Conservation (phyloP, 1,139 yeast genomes). For the Candida sojae region DNA sequence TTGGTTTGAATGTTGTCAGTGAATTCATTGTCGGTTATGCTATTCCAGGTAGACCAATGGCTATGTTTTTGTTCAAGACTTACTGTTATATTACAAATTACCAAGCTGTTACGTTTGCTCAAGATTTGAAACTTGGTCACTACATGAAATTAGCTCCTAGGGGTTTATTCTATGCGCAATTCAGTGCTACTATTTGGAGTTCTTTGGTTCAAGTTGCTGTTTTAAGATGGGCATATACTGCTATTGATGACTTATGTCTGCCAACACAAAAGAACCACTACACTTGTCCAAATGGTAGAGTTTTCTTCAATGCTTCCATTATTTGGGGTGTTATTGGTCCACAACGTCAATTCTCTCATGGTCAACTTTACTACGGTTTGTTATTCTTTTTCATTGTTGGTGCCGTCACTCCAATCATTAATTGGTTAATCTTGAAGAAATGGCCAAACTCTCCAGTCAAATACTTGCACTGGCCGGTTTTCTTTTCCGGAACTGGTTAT, state of each 20-base stretch:
- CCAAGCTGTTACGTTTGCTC: slow-evolving; percentile 55
- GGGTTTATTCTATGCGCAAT: slow-evolving; percentile 45
- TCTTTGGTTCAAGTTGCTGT: slow-evolving; percentile 47
- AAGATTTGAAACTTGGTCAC: slow-evolving; percentile 57
- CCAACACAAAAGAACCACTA: slow-evolving; percentile 39
- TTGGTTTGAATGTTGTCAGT: slow-evolving; percentile 48
- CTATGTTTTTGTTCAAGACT: slow-evolving; percentile 51
- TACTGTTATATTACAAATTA: slow-evolving; percentile 53
- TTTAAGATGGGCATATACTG: slow-evolving; percentile 44
- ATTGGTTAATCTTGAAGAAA: slow-evolving; percentile 38
- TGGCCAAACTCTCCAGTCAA: slow-evolving; percentile 43
- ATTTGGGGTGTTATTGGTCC: slow-evolving; percentile 53
- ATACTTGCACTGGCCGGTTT: slow-evolving; percentile 49
- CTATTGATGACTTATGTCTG: slow-evolving; percentile 51
- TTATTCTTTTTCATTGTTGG: slow-evolving; percentile 47
- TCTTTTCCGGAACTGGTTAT: slow-evolving; percentile 48
- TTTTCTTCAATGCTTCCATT: slow-evolving; percentile 47
- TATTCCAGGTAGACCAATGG: slow-evolving; percentile 50
- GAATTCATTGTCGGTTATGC: slow-evolving; percentile 49
- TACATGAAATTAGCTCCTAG: slow-evolving; percentile 56
- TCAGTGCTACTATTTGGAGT: slow-evolving; percentile 49
- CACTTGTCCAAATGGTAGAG: slow-evolving; percentile 47
- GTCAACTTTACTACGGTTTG: slow-evolving; percentile 39
- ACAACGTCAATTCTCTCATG: slow-evolving; percentile 38
- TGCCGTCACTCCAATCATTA: slow-evolving; percentile 34